phyloP scores from a whole-genome alignment of 495 filamentous ascomycete genomes.

The Terfezia boudieri region DNA sequence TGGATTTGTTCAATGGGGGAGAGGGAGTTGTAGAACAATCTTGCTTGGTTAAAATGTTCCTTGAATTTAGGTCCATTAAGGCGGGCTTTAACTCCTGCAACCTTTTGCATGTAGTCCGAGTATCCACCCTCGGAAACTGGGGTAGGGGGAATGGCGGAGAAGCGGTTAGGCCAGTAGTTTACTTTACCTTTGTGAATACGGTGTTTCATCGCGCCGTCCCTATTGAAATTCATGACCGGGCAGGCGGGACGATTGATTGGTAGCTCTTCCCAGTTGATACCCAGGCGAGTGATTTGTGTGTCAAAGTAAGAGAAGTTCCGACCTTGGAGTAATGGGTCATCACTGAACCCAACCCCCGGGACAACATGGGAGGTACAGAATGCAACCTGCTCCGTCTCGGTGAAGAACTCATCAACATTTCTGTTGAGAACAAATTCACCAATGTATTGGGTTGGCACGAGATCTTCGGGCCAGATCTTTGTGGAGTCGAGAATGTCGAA shows the following conservation, averaged over 20 bases:
- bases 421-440: slow-evolving; percentile 65
- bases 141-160: slow-evolving; percentile 35
- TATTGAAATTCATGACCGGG: slow-evolving; percentile 60
- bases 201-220: slow-evolving; percentile 44
- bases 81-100: slow-evolving; percentile 48
- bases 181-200: slow-evolving; percentile 43
- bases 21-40: slow-evolving; percentile 66
- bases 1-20: slow-evolving; percentile 47
- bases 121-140: slow-evolving; percentile 38
- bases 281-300: slow-evolving; percentile 63
- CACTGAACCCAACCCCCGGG: slow-evolving; percentile 67
- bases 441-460: slow-evolving; percentile 57
- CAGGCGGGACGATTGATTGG: slow-evolving; percentile 64
- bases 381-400: slow-evolving; percentile 63
- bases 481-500: slow-evolving; percentile 87
- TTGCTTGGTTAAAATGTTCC: slow-evolving; percentile 44
- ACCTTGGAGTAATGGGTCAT: slow-evolving; percentile 64
- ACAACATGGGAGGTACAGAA: slow-evolving; percentile 76
- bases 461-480: slow-evolving; percentile 74
- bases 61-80: slow-evolving; percentile 53
- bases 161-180: slow-evolving; percentile 84
- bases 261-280: slow-evolving; percentile 66
- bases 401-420: slow-evolving; percentile 69
- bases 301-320: slow-evolving; percentile 79
- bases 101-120: slow-evolving; percentile 40